Evolutionary conservation across 495 filamentous ascomycete genomes (phyloP), one percentile per base, ranked within the genome.

Genomic region (Lophium mytilinum): DNA sequence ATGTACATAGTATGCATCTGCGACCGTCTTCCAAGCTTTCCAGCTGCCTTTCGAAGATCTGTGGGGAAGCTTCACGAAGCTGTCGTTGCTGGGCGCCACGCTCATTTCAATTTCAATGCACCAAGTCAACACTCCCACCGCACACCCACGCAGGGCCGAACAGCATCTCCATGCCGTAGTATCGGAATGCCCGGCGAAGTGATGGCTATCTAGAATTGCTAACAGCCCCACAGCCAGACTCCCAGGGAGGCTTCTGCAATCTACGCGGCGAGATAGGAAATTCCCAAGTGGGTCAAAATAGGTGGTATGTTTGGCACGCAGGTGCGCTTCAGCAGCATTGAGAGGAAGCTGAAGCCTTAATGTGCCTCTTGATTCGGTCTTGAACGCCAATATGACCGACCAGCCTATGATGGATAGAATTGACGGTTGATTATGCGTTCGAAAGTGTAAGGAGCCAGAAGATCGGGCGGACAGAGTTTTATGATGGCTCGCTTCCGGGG

Each of bases 331-430:
- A 30, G 55, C 56, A 45, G 36, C 58, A 64, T 62, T 55, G 54
- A 60, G 52, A 21, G 50, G 45, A 43, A 64, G 51, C 40, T 53
- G 42, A 53, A 66, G 53, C 54, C 63, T 60, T 49, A 50, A 56
- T 48, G 65, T 61, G 65, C 48, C 46, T 46, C 19, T 52, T 35
- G 50, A 49, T 30, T 66, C 52, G 37, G 1, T 69, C 54, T 69
- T 19, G 67, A 59, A 69, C 66, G 67, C 60, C 67, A 69, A 69
- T 69, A 69, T 69, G 67, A 69, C 66, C 57, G 58, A 55, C 59
- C 67, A 66, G 50, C 56, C 62, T 56, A 68, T 58, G 40, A 37
- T 37, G 12, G 11, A 43, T 30, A 64, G 56, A 49, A 58, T 51
- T 54, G 55, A 59, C 55, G 61, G 67, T 69, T 68, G 67, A 69